These are phyloP conservation scores for Fusarium denticulatum DNA, from an alignment of 2,329 filamentous ascomycete genomes.

Conservation along the genomic window DNA sequence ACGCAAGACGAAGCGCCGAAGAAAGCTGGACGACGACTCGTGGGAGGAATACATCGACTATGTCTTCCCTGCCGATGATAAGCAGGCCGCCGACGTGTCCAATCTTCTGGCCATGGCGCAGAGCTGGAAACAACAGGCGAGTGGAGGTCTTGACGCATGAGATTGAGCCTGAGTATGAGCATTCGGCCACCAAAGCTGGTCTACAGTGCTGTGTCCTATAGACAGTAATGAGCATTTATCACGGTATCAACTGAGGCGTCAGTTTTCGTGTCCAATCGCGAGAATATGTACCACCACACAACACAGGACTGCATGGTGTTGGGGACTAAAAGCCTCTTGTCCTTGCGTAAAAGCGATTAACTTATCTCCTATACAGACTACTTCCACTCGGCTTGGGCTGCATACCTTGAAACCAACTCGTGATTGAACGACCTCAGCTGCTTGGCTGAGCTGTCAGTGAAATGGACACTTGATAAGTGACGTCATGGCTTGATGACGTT, in stretches of 20 bases:
- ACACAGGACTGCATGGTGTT: background rate
- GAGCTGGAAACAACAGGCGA: conserved; percentile 82
- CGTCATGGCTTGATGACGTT: conserved; percentile 26
- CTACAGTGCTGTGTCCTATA: background rate
- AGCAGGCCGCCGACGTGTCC: conserved; percentile 83
- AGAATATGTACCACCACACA: background rate
- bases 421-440: background rate
- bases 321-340: background rate
- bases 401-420: background rate
- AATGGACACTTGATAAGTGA: conserved; percentile 6
- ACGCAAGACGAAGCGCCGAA: conserved; percentile 88
- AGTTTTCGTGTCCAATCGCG: background rate
- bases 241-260: background rate
- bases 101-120: conserved; percentile 87
- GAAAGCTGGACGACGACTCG: conserved; percentile 89
- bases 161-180: background rate
- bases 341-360: background rate
- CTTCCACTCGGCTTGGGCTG: background rate
- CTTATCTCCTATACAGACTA: background rate
- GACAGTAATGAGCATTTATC: background rate
- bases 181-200: background rate
- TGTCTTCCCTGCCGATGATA: conserved; percentile 94
- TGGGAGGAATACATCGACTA: conserved; percentile 98
- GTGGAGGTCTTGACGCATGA: conserved; percentile 48
- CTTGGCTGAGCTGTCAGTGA: background rate